Base-by-base conservation (phyloP, 129 eudicot species). In the Helianthus tuberosus region DNA sequence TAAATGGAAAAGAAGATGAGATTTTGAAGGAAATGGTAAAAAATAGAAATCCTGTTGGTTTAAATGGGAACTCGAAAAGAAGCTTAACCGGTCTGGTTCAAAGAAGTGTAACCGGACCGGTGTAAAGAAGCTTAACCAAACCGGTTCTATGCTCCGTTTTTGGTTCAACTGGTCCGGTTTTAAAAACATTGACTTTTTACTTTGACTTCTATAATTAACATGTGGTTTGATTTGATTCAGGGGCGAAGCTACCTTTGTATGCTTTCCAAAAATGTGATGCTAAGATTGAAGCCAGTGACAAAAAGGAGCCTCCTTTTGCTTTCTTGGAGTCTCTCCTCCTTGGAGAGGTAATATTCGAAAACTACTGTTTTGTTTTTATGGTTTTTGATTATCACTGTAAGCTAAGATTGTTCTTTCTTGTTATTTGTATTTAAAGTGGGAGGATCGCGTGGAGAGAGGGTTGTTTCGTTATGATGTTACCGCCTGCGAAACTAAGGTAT, bases 381-480 rank as follows among this genome's bases (percentile, higher is more conserved):
- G 36, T 11, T 32, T 67, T 8, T 0, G 6, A 60, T 63, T 35
- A 1, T 54, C 3, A 1, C 1, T 43, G 39, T 54, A 62, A 75
- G 54, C 83, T 77, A 52, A 77, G 11, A 16, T 72, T 78, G 65
- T 32, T 32, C 36, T 57, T 68, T 61, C 46, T 29, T 61, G 1
- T 63, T 68, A 32, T 46, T 39, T 64, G 46, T 57, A 10, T 65
- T 69, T 36, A 35, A 13, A 95, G 97, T 95, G 99, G 99, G 99
- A 91, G 84, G 96, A 95, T 73, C 96, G 99, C 11, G 75, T 80
- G 80, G 90, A 91, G 78, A 84, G 87, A 65, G 99, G 97, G 14
- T 86, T 95, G 29, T 95, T 95, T 68, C 97, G 99, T 63, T 95
- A 95, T 75, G 99, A 95, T 77, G 99, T 95, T 83, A 95, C 99